Conservation (phyloP, 352 stramenopile species). For the Phytophthora syringae region DNA sequence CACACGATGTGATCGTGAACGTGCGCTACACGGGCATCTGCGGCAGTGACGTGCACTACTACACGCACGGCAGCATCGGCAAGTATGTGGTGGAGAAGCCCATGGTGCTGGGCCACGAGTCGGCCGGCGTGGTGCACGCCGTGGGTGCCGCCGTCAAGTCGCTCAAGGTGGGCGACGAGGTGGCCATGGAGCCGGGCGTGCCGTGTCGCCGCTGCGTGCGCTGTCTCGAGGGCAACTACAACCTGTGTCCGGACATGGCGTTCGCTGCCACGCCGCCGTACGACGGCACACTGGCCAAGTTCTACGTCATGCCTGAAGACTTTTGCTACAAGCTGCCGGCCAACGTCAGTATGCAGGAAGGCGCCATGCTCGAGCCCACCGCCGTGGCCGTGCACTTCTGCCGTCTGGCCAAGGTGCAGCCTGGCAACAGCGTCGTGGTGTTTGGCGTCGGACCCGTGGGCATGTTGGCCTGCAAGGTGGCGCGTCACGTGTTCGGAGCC, state of each 20-base stretch:
- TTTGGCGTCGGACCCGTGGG: slow-evolving; percentile 39
- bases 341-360: slow-evolving; percentile 33
- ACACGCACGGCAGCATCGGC: slow-evolving; percentile 38
- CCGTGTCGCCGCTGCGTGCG: slow-evolving; percentile 31
- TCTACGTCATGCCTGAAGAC: slow-evolving; percentile 34
- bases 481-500: slow-evolving; percentile 33
- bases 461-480: slow-evolving; percentile 36
- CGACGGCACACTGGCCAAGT: slow-evolving; percentile 37
- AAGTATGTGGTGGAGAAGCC: slow-evolving; percentile 35
- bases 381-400: slow-evolving; percentile 40
- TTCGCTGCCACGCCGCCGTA: slow-evolving; percentile 34
- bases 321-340: slow-evolving; percentile 37
- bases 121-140: slow-evolving; percentile 32
- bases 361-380: slow-evolving; percentile 32
- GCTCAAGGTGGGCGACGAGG: slow-evolving; percentile 27
- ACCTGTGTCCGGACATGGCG: slow-evolving; percentile 32
- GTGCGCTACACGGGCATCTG: slow-evolving; percentile 40
- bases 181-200: slow-evolving; percentile 35
- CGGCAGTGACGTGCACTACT: slow-evolving; percentile 39
- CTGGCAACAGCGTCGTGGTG: slow-evolving; percentile 35
- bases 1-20: slow-evolving; percentile 34
- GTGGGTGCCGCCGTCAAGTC: slow-evolving; percentile 31
- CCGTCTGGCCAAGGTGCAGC: slow-evolving; percentile 31
- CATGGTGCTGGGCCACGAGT: slow-evolving; percentile 40
- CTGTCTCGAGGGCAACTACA: slow-evolving; percentile 33